Evolutionary conservation across 2,329 filamentous ascomycete genomes (phyloP), one percentile per base, ranked within the genome.

Genomic region (Mollisia scopiformis): DNA sequence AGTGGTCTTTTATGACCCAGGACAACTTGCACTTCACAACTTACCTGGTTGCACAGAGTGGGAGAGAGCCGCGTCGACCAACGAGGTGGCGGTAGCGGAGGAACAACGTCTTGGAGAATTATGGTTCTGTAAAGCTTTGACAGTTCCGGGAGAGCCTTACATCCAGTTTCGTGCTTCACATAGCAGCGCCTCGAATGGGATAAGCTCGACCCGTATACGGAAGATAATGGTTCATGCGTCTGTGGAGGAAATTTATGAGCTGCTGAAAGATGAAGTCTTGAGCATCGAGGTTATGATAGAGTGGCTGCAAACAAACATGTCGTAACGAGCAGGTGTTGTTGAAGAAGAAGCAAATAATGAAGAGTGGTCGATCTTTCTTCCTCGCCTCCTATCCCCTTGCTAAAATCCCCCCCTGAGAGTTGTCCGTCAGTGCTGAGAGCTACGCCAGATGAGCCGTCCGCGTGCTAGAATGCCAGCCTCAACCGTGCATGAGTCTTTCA

Each of bases 1-100:
- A 6, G 56, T 58, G 11, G 49, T 53, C 54, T 58, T 58, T n/a
- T 58, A 58, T n/a, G 19, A 23, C 16, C 33, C 56, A 21, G 33
- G n/a, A 25, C 2, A n/a, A 4, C 2, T 28, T 33, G 53, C 2
- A 31, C 37, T 25, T 8, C 14, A 13, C 28, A 16, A 35, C n/a
- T 43, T 56, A 16, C 54, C 28, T 11, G 41, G 41, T 10, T 56
- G 54, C 30, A 56, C 41, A 14, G 10, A 19, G 10, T 56, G 54
- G 54, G 11, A 33, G 54, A 4, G 41, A 25, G 39, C 16, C 1
- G 23, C 6, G 2, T 2, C 39, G 39, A 6, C 4, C 7, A 28
- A 49, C 5, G 46, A 4, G 13, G 46, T 28, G 19, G 21, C 2
- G 7, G 21, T 6, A 21, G 37, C 6, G 16, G 7, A 13, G 6